Base-by-base conservation (phyloP, 768 basidiomycete species). In the Boletus eberwhitei region DNA sequence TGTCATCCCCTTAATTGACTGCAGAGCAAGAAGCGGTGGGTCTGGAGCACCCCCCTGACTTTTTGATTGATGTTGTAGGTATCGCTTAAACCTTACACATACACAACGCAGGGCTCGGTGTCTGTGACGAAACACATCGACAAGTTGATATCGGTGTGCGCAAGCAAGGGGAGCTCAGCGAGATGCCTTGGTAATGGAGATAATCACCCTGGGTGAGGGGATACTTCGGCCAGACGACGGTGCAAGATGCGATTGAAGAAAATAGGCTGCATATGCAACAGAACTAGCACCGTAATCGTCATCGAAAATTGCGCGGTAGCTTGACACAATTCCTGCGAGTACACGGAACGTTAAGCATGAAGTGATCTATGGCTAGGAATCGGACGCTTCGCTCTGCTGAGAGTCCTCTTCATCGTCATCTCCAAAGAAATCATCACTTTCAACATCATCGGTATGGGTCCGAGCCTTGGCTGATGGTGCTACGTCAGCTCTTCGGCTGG, bases 261-360 rank as follows among this genome's bases (percentile, higher is more conserved):
- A 11, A 37, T 17, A 14, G 19, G 21, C 37, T 32, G 29, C 21
- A 21, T 36, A 8, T 5, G 26, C 43, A n/a, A 13, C 37, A 37
- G 26, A 14, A 40, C n/a, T 7, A 59, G 22, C 13, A 19, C 17
- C 12, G 5, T 26, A 2, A 36, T 14, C 7, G 29, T 13, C 17
- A n/a, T 32, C 29, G 39, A 35, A 54, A 6, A 29, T 31, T 29
- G 19, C 19, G 19, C 8, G 22, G 31, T 34, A 11, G 29, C 31
- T 46, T 19, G 17, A 0, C 75, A 81, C 49, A 90, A 88, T 0
- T 0, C 93, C 93, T 62, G 86, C 81, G 3, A 96, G 95, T 70
- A 95, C 93, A 0, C 69, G 83, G 5, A 65, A 70, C 1, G 14
- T 44, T 12, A 35, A 24, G 24, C 43, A 29, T 29, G 17, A 34